phyloP scores from a whole-genome alignment of 805 yeast genomes.

The Lachancea nothofagi region DNA sequence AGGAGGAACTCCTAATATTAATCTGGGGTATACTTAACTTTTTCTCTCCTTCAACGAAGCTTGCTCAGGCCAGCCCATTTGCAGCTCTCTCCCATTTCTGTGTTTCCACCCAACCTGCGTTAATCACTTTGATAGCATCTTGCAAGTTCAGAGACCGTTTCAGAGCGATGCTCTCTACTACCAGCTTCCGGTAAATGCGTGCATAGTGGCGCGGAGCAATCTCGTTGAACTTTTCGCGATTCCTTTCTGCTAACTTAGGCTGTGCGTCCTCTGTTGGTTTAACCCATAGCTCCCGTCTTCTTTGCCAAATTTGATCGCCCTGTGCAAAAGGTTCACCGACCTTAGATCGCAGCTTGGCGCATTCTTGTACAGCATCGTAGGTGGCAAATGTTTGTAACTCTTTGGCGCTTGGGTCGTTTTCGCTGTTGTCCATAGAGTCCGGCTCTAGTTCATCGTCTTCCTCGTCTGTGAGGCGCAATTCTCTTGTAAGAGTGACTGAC shows the following conservation, averaged over 20 bases:
- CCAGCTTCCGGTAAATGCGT: constrained; percentile 61
- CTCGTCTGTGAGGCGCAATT: constrained; percentile 25
- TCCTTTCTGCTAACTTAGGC: constrained; percentile 15
- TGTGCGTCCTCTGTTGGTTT: constrained; percentile 22
- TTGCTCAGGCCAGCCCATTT: constrained; percentile 25
- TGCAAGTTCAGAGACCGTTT: constrained; percentile 65
- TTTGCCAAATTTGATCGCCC: constrained; percentile 65
- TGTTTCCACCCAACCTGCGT: constrained; percentile 79
- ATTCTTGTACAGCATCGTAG: constrained; percentile 33
- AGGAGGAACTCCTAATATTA: too few species aligned
- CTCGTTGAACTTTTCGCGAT: constrained; percentile 24
- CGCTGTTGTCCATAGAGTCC: constrained; percentile 13
- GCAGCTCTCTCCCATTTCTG: constrained; percentile 64
- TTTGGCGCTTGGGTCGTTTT: constrained; percentile 13
- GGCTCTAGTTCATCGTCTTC: constrained; percentile 11
- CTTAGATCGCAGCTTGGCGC: constrained; percentile 26
- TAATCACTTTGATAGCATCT: constrained; percentile 65
- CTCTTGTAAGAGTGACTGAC: constrained; percentile 11
- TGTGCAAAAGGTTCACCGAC: constrained; percentile 39
- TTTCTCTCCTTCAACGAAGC: too few species aligned
- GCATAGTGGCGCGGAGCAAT: constrained; percentile 48
- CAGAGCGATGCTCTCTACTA: constrained; percentile 62
- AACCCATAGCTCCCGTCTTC: constrained; percentile 65
- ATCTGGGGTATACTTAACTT: too few species aligned
- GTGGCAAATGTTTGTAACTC: constrained; percentile 20